Evolutionary conservation across 2,329 filamentous ascomycete species (phyloP).

Genomic region (Lachnellula arida): DNA sequence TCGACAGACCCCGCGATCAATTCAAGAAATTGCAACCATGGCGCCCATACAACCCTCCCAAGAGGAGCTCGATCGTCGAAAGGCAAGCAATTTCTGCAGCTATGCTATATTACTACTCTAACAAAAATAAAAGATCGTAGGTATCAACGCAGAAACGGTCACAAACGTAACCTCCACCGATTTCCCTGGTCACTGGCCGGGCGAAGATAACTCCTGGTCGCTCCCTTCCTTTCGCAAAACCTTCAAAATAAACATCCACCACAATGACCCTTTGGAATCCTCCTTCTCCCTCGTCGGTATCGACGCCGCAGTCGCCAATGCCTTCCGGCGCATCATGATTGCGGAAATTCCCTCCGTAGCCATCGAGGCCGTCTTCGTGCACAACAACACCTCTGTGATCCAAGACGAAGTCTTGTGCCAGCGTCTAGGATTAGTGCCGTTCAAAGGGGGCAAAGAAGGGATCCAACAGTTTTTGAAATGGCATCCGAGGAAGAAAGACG

Average conservation of each 20-base stretch:
- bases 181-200: constrained; percentile 85
- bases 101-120: not conserved
- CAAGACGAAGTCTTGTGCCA: constrained; percentile 95
- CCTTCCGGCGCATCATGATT: constrained; percentile 93
- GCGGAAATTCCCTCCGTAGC: constrained; percentile 91
- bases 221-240: constrained; percentile 65
- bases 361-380: constrained; percentile 87
- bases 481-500: constrained; percentile 26
- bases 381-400: constrained; percentile 96
- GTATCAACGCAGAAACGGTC: constrained; percentile 85
- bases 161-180: constrained; percentile 85
- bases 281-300: constrained; percentile 89
- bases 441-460: constrained; percentile 73
- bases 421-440: constrained; percentile 83
- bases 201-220: constrained; percentile 80
- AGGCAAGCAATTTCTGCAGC: constrained; percentile 40
- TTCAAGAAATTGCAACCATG: constrained; percentile 33
- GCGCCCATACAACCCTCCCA: constrained; percentile 42
- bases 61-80: constrained; percentile 58
- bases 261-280: constrained; percentile 70
- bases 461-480: constrained; percentile 75
- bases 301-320: constrained; percentile 91
- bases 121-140: constrained; percentile 59
- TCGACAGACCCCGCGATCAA: constrained; percentile 19
- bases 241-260: constrained; percentile 77